These are phyloP conservation scores for Ogataea polymorpha DNA, from an alignment of 805 yeast genomes.

Conservation along the genomic window DNA sequence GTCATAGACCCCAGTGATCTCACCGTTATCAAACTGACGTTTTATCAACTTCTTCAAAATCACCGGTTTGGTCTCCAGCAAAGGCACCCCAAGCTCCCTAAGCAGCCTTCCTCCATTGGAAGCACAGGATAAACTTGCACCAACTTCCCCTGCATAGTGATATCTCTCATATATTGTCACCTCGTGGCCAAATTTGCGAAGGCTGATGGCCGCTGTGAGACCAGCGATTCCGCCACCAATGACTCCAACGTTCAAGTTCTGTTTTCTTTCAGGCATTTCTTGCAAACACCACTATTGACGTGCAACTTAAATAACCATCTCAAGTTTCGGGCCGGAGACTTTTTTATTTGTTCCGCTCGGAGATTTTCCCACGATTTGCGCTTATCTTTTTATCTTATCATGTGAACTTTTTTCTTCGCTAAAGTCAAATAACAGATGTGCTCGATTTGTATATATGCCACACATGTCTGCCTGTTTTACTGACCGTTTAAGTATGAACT, in stretches of 20 bases:
- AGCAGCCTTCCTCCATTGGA: constrained; percentile 31
- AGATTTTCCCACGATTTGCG: constrained; percentile 1
- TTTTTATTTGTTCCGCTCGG: constrained; percentile 1
- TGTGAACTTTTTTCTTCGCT: neutral
- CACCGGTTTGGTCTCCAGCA: constrained; percentile 25
- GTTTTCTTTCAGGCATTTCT: constrained; percentile 10
- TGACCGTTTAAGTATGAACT: neutral
- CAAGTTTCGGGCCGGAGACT: neutral
- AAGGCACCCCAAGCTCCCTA: constrained; percentile 29
- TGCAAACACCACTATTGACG: neutral
- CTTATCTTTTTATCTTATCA: constrained; percentile 3
- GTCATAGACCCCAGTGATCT: constrained; percentile 22
- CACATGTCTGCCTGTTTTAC: no score
- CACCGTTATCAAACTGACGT: constrained; percentile 27
- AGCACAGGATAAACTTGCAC: constrained; percentile 32
- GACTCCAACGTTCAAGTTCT: constrained; percentile 19
- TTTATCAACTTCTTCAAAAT: constrained; percentile 25
- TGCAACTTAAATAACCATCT: neutral
- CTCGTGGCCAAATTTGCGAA: constrained; percentile 28
- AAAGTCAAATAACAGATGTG: neutral
- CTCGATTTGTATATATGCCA: no score
- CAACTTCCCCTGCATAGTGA: constrained; percentile 32
- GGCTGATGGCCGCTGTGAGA: constrained; percentile 25
- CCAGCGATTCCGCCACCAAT: constrained; percentile 32
- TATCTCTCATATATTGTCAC: constrained; percentile 30